Evolutionary conservation across 768 basidiomycete genomes (phyloP).

Genomic region (Auriscalpium microsporum): DNA sequence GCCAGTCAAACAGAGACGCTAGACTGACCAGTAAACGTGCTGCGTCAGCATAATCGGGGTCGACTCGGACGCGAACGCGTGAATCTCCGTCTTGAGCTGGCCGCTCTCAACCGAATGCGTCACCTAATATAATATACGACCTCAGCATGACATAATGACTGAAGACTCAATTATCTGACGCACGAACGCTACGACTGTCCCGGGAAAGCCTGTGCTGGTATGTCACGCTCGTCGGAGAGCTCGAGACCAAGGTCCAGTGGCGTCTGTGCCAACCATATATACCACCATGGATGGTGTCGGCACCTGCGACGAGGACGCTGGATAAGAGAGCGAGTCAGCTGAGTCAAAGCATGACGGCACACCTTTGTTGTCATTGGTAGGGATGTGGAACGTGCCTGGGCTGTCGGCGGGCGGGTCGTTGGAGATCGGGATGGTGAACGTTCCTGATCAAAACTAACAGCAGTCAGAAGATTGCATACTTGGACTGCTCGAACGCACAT

Average conservation of each 20-base stretch:
- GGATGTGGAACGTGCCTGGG: background rate
- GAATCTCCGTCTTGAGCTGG: conserved; percentile 31
- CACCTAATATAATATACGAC: no score
- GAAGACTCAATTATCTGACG: background rate
- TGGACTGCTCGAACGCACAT: background rate
- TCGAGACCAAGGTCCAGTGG: background rate
- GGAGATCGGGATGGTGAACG: background rate
- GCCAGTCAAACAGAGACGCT: no score
- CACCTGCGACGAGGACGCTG: background rate
- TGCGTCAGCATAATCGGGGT: conserved; percentile 53
- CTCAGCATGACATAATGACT: no score
- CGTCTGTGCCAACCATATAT: conserved; percentile 1
- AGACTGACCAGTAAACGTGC: conserved; percentile 41
- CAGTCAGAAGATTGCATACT: background rate
- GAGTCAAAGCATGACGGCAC: background rate
- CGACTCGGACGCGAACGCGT: conserved; percentile 38
- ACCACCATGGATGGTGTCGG: conserved; percentile 5
- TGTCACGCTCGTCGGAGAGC: background rate
- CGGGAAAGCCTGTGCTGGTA: background rate
- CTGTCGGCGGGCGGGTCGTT: background rate
- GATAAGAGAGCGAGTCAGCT: background rate
- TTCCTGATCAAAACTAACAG: background rate
- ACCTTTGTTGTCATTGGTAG: conserved; percentile 1
- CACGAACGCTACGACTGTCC: background rate
- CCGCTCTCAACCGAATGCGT: background rate